Base-by-base conservation (phyloP, 495 filamentous ascomycete species). In the Glonium stellatum region DNA sequence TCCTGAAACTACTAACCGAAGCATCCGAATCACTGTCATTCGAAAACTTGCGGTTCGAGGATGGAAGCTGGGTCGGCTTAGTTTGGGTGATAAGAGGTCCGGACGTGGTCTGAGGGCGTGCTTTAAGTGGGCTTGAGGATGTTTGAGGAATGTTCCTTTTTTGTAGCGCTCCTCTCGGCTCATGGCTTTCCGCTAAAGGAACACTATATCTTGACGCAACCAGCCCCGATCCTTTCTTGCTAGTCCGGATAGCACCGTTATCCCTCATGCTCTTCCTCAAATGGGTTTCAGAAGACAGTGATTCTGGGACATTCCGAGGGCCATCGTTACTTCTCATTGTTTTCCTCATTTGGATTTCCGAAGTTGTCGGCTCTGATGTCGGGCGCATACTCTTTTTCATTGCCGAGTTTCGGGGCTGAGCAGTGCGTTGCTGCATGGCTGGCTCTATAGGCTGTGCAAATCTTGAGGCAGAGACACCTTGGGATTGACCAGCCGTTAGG, bases 1-100 rank as follows among this genome's bases (percentile, higher is more conserved):
- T 78, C 60, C 76, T 79, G 75, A 86, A 87, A 65, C 81, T 84
- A 67, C 82, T 86, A 12, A 66, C 72, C 8, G 80, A 81, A 5
- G 80, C 83, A 62, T 84, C 66, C 13, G 73, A 76, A 54, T 75
- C 82, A 56, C 81, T 85, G 52, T 79, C 83, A 65, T 80, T 80
- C 0, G 78, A 78, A 59, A 66, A 60, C 0, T 64, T 71, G 4
- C 78, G 72, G 22, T 66, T 61, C 21, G 59, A 62, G 55, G 44
- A 64, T 54, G 54, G 57, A 51, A 58, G 70, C 19, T 47, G 53
- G 27, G 18, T 21, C 9, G 58, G 25, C 39, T 35, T 56, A 5
- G 59, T 65, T 64, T 59, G 56, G 21, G 47, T 57, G 46, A 46
- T 62, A 58, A 50, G 12, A 15, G 56, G 27, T 35, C 51, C 58